Evolutionary conservation across 1,284 basidiomycete genomes (phyloP).

Genomic region (Rhodofomes roseus): DNA sequence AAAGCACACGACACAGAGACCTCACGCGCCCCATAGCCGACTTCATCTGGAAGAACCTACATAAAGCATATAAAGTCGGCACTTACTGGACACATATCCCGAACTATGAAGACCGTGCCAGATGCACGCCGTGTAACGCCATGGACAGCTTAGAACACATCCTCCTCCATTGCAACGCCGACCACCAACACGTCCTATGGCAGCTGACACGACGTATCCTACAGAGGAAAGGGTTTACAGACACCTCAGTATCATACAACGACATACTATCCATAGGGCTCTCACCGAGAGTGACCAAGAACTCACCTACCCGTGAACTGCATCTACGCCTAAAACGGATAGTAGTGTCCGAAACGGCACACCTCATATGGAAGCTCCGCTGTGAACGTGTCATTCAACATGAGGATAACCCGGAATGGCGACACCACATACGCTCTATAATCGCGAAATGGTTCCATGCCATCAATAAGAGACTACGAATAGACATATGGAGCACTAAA

Average conservation of each 20-base stretch:
- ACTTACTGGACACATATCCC: background rate
- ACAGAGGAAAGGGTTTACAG: no score
- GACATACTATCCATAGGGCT: background rate
- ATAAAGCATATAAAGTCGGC: slow-evolving; percentile 19
- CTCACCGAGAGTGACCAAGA: background rate
- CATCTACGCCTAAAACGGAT: background rate
- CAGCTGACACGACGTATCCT: no score
- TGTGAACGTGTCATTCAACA: background rate
- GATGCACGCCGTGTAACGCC: background rate
- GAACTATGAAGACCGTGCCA: background rate
- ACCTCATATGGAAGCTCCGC: background rate
- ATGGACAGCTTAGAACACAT: background rate
- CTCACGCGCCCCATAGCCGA: slow-evolving; percentile 18
- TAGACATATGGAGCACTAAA: background rate
- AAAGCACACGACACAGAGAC: slow-evolving; percentile 4
- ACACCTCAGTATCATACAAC: background rate
- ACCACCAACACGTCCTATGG: background rate
- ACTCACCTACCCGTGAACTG: background rate
- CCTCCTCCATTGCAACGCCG: background rate
- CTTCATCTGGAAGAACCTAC: slow-evolving; percentile 29
- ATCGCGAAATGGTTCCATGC: background rate
- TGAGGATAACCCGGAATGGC: background rate
- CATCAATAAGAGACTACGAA: background rate
- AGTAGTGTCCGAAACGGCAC: background rate
- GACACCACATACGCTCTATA: background rate